Evolutionary conservation across 2,329 filamentous ascomycete species (phyloP).

Genomic region (Drechslerella dactyloides): DNA sequence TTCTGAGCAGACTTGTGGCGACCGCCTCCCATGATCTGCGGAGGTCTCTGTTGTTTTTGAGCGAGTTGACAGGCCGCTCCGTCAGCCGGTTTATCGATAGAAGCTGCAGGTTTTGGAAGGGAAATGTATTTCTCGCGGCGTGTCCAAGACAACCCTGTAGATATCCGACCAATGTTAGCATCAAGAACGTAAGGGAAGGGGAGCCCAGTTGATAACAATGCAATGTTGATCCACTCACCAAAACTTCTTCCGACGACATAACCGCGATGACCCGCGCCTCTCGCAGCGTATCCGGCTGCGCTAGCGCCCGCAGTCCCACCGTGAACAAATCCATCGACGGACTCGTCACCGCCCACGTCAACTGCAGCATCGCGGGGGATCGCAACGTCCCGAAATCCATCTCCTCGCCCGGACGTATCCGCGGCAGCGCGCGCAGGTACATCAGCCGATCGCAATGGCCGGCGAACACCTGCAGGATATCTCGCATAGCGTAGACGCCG

Average conservation of each 20-base stretch:
- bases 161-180: no score
- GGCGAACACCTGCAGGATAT: conserved; percentile 12
- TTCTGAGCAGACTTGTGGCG: no score
- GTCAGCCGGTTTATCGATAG: no score
- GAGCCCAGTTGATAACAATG: no score
- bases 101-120: no score
- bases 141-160: no score
- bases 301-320: conserved; percentile 2
- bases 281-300: not conserved
- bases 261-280: not conserved
- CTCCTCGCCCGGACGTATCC: not conserved
- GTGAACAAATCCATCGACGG: conserved; percentile 2
- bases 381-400: conserved; percentile 12
- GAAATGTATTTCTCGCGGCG: no score
- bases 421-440: conserved; percentile 16
- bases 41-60: no score
- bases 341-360: conserved; percentile 22
- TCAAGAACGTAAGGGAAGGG: no score
- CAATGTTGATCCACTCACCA: no score
- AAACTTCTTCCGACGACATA: not conserved
- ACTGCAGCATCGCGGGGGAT: not conserved
- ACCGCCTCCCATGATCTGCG: no score
- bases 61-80: no score
- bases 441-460: conserved; percentile 18
- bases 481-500: not conserved